Conservation (phyloP, 805 yeast genomes). For the Wickerhamomyces xylosicus region DNA sequence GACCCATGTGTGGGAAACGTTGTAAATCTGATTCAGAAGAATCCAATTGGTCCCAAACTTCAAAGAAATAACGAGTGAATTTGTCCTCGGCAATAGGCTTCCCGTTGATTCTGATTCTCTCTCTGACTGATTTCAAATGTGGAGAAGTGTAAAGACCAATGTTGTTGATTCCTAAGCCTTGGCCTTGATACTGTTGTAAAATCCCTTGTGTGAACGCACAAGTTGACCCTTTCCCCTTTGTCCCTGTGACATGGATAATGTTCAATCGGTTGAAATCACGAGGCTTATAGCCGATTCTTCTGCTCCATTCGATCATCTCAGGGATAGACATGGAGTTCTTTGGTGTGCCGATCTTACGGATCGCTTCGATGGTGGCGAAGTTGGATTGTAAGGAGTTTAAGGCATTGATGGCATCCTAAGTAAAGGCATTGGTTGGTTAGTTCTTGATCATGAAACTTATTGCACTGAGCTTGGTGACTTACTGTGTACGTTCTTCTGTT, state of each 20-base stretch:
- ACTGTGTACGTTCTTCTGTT: background rate
- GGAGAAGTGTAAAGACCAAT: slow-evolving; percentile 96
- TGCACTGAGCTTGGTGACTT: background rate
- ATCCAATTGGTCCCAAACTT: slow-evolving; percentile 81
- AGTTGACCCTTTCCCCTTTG: slow-evolving; percentile 97
- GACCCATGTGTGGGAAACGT: slow-evolving; percentile 64
- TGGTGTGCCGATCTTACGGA: slow-evolving; percentile 51
- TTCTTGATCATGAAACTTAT: too few relatives aligned
- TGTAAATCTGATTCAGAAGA: slow-evolving; percentile 41
- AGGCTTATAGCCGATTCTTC: slow-evolving; percentile 58
- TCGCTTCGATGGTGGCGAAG: slow-evolving; percentile 80
- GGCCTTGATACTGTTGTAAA: slow-evolving; percentile 43
- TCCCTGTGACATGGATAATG: slow-evolving; percentile 89
- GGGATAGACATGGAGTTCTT: slow-evolving; percentile 63
- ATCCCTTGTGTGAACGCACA: slow-evolving; percentile 90
- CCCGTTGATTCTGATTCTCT: slow-evolving; percentile 83
- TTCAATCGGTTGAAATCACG: slow-evolving; percentile 65
- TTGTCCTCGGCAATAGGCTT: slow-evolving; percentile 69
- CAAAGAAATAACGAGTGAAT: slow-evolving; percentile 86
- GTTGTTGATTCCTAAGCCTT: slow-evolving; percentile 31
- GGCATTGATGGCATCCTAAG: slow-evolving; percentile 67
- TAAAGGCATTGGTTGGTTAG: background rate
- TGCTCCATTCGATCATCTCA: slow-evolving; percentile 78
- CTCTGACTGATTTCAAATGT: slow-evolving; percentile 87
- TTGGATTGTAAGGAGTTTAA: slow-evolving; percentile 86